Base-by-base conservation (phyloP, 257 asterid species). In the Plantago major region DNA sequence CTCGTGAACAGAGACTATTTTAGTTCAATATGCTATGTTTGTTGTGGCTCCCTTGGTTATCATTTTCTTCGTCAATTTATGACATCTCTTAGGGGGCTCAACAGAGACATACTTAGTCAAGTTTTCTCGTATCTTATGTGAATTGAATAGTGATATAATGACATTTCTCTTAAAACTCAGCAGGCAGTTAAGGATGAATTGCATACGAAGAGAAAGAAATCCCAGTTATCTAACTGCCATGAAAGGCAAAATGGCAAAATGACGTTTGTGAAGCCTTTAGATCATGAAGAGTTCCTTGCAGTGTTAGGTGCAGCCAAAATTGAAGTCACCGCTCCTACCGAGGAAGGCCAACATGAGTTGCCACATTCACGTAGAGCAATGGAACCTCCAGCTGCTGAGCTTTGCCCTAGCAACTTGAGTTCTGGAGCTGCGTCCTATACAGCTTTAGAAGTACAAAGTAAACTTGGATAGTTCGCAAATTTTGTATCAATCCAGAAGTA, bases 101-200 rank as follows among this genome's bases (percentile, higher is more conserved):
- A 15, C 19, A 28, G 46, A 18, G 22, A 43, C 28, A 15, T 28
- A 0, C 6, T 11, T 42, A 19, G 26, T 40, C 13, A 40, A 33
- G 17, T 18, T 50, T 38, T 13, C 48, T 22, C 51, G 48, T 38
- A 47, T 16, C n/a, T 22, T 11, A 37, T 26, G 18, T 33, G 42
- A 13, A 49, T 63, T 73, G 66, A 66, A 33, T 33, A 33, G 40
- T 33, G 40, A 33, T 4, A 33, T 33, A 5, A 4, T 33, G 53
- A 13, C 7, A 42, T 63, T 22, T 38, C 16, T 16, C 60, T 60
- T 43, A 49, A 33, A 51, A 62, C 69, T 59, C 58, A 10, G 68
- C 73, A 90, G 98, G 77, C 76, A 67, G 88, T 88, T 45, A 82
- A 80, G 76, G 86, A 84, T 42, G 94, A 83, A 73, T 70, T 85